Evolutionary conservation across 306 rosid species (phyloP), one percentile per base, ranked within the genome.

Genomic region (Prinsepia uniflora): DNA sequence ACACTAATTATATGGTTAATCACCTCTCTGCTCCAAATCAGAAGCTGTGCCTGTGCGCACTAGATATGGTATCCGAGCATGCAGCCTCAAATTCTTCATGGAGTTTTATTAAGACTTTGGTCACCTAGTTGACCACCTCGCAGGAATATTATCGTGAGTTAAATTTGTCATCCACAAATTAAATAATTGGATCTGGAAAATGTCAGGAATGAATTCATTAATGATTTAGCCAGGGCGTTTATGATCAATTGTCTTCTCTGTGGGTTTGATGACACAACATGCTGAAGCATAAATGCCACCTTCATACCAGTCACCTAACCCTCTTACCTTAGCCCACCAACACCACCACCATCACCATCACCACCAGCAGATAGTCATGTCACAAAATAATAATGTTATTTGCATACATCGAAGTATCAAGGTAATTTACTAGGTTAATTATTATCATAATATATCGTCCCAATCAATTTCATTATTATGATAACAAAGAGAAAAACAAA

Each of bases 281-380:
- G n/a, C n/a, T n/a, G 20, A 10, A 20, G 5, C 17, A 11, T 55
- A 4, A 18, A 69, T 69, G 40, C 36, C 52, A 13, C 18, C 54
- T 69, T 68, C 30, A 69, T 41, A 55, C 64, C 22, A 54, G 73
- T 69, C 53, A 54, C 73, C 64, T 43, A 55, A 55, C 42, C 18
- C 7, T 11, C 17, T 55, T 55, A n/a, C 7, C 57, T 52, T 3
- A 10, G 24, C 14, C 36, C 36, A 30, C 36, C 36, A 30, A 2
- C 36, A 2, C 36, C 36, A 30, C 36, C 36, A 3, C 3, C 36
- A 30, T 3, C 36, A 3, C 36, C 36, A 30, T 3, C 36, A 30
- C 4, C 36, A 2, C 36, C 3, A 30, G 3, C 3, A 30, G 36
- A 30, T 30, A 30, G 36, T 30, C 36, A 30, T 30, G 36, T 30